These are phyloP conservation scores for Pulveroboletus frians DNA, from an alignment of 768 basidiomycete species.

Conservation along the genomic window DNA sequence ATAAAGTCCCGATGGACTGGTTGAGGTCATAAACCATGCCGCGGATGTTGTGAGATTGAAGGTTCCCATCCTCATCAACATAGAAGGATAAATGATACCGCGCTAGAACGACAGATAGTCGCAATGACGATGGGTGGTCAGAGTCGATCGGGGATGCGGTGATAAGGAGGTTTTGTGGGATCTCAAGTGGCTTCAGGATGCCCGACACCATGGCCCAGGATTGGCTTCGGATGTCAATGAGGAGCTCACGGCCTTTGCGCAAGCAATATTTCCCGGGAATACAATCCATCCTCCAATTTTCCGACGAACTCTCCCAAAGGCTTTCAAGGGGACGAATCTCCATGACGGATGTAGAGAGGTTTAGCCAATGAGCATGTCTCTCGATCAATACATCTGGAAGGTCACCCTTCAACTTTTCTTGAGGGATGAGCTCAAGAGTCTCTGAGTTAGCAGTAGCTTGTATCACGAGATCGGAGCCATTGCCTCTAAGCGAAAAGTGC, in stretches of 20 bases:
- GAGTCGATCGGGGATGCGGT: not conserved
- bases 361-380: slow-evolving; percentile 26
- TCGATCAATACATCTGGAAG: slow-evolving; percentile 17
- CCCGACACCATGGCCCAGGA: slow-evolving; percentile 20
- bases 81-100: slow-evolving; percentile 38
- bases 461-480: slow-evolving; percentile 16
- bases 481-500: slow-evolving; percentile 18
- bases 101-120: slow-evolving; percentile 32
- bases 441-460: slow-evolving; percentile 5
- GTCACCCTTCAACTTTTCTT: slow-evolving; percentile 13
- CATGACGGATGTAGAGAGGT: slow-evolving; percentile 5
- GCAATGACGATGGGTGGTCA: not conserved
- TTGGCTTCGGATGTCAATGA: slow-evolving; percentile 25
- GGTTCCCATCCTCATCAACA: slow-evolving; percentile 24
- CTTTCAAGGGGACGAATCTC: too few species aligned
- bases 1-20: slow-evolving; percentile 41
- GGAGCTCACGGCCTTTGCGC: not conserved
- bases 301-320: slow-evolving; percentile 9
- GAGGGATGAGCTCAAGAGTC: slow-evolving; percentile 10
- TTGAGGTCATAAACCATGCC: slow-evolving; percentile 11
- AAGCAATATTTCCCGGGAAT: slow-evolving; percentile 1
- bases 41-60: slow-evolving; percentile 37
- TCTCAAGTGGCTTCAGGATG: slow-evolving; percentile 12
- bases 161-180: slow-evolving; percentile 15
- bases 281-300: slow-evolving; percentile 21